Base-by-base conservation (phyloP, 176 grass and related monocot species). In the Ensete ventricosum region DNA sequence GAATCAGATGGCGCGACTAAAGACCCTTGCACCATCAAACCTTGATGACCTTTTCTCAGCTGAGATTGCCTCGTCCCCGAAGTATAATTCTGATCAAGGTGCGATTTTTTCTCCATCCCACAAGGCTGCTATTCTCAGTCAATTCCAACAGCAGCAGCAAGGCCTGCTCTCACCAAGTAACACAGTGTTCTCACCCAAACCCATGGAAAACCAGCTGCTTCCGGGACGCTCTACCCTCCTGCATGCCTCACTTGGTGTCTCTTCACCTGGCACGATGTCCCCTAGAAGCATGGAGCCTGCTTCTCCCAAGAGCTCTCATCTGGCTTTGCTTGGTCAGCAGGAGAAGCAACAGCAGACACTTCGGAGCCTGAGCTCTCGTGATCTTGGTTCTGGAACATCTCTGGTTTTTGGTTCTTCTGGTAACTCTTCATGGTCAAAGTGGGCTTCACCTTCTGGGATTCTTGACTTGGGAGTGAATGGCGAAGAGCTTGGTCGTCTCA, bases 1-100 rank as follows among this genome's bases (percentile, higher is more conserved):
- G 48, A 82, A 77, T 50, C 83, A 78, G 12, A 74, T 76, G 25
- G 78, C 76, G 58, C 52, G 83, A 48, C 69, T 85, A 16, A 89
- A 91, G 67, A 89, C 84, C 0, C 84, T 89, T n/a, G 89, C 88
- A 48, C 67, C 67, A 50, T 51, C 67, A n/a, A 50, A 70, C 17
- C 74, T 96, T 63, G 92, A 96, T 71, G 84, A 96, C 74, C 84
- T 96, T 64, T 96, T 92, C 73, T 92, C 88, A 3, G 78, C 89
- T 11, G 92, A 96, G 82, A 96, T 91, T 74, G 68, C 84, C 55
- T 85, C 77, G 0, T 91, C 92, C 57, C 92, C 89, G 0, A 91
- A 86, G 75, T 91, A 96, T 73, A 76, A 80, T 71, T 83, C 84
- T 48, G 88, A 91, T 53, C 88, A 96, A 76, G 88, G 88, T 51